phyloP scores from a whole-genome alignment of 306 rosid species.

The Pyrus pyrifolia region DNA sequence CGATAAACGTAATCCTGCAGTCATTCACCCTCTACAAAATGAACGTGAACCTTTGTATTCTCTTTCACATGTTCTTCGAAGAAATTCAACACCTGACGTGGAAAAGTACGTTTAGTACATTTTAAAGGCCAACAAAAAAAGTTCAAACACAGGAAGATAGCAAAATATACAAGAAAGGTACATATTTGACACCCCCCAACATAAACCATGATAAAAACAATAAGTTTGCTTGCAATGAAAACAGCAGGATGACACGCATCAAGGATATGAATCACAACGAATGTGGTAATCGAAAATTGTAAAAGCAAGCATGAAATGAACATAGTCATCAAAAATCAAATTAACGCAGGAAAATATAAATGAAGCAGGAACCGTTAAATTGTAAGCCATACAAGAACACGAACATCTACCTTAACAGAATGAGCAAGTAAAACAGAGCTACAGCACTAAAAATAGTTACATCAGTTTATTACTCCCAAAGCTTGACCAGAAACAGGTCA shows the following conservation, averaged over 20 bases:
- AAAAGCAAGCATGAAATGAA: background rate
- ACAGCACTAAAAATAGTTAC: background rate
- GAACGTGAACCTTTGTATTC: background rate
- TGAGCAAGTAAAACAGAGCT: background rate
- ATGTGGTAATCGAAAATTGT: background rate
- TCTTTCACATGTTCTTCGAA: background rate
- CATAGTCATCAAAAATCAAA: background rate
- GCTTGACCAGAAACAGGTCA: background rate
- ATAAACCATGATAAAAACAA: background rate
- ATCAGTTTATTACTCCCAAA: background rate
- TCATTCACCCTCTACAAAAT: conserved; percentile 15
- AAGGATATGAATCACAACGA: background rate
- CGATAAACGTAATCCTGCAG: background rate
- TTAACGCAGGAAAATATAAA: background rate
- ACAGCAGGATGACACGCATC: background rate
- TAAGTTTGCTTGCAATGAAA: background rate
- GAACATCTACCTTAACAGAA: background rate
- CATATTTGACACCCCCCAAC: background rate
- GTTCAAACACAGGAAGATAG: background rate
- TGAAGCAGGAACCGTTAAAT: background rate
- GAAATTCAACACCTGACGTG: conserved; percentile 20
- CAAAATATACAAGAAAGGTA: background rate
- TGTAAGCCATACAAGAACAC: background rate
- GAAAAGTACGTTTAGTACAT: background rate
- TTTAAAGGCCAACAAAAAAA: background rate